A percentile compares a stretch with the other conserved stretches of the same genome.
Evolutionary conservation across 2,329 filamentous ascomycete genomes (phyloP).

Genomic region (Rachicladosporium sp.): DNA sequence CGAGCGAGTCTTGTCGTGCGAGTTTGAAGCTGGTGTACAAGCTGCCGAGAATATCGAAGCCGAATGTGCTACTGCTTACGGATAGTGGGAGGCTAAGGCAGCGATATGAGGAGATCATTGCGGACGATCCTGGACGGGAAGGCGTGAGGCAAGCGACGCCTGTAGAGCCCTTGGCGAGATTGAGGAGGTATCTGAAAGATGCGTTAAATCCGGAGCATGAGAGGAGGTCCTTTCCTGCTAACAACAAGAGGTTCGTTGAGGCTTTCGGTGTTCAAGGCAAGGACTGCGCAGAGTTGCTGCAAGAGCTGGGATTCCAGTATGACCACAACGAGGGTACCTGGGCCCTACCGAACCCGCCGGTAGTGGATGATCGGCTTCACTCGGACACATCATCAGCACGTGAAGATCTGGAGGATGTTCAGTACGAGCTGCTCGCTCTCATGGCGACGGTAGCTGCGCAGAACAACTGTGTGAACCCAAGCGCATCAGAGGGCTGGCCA

Average conservation of each 20-base stretch:
- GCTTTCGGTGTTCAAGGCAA: slow-evolving; percentile 41
- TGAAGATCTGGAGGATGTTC: slow-evolving; percentile 47
- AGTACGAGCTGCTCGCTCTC: slow-evolving; percentile 43
- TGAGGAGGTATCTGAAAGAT: slow-evolving; percentile 50
- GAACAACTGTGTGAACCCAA: slow-evolving; percentile 15
- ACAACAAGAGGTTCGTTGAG: slow-evolving; percentile 53
- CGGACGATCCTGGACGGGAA: slow-evolving; percentile 41
- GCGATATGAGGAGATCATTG: slow-evolving; percentile 42
- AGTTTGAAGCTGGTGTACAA: slow-evolving; percentile 40
- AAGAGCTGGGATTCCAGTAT: slow-evolving; percentile 44
- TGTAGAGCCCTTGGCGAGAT: slow-evolving; percentile 42
- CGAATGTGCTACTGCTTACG: slow-evolving; percentile 40
- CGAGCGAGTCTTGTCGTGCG: slow-evolving; percentile 43
- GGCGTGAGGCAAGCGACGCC: slow-evolving; percentile 39
- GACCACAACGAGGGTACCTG: slow-evolving; percentile 13
- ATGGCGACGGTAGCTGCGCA: slow-evolving; percentile 28
- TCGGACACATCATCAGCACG: slow-evolving; percentile 14
- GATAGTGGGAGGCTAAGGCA: slow-evolving; percentile 40
- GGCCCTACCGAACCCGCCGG: slow-evolving; percentile 17
- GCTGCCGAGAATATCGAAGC: slow-evolving; percentile 38
- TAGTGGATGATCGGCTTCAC: slow-evolving; percentile 11
- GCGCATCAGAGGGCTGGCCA: slow-evolving; percentile 17
- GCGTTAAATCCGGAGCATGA: slow-evolving; percentile 38
- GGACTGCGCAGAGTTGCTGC: slow-evolving; percentile 48
- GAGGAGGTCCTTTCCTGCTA: slow-evolving; percentile 42